These are phyloP conservation scores for Gaeumannomyces tritici DNA, from an alignment of 2,329 filamentous ascomycete genomes.

Conservation along the genomic window DNA sequence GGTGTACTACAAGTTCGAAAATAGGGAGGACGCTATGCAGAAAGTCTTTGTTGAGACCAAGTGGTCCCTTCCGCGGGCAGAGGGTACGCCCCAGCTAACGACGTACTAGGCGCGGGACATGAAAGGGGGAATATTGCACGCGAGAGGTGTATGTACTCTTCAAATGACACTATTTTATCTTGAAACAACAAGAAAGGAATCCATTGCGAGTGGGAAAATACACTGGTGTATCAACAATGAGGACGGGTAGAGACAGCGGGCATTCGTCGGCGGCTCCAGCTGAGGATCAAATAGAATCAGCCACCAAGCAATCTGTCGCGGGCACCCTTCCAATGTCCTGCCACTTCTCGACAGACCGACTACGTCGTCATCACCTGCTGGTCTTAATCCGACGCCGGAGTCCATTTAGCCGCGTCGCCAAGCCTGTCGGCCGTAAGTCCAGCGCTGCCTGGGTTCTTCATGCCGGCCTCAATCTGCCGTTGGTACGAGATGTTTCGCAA, in stretches of 20 bases:
- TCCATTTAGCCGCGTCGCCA: slow-evolving; percentile 22
- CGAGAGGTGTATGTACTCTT: too few relatives aligned
- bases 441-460: slow-evolving; percentile 35
- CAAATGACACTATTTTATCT: too few relatives aligned
- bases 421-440: slow-evolving; percentile 32
- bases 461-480: slow-evolving; percentile 43
- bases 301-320: too few relatives aligned
- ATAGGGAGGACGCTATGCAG: slow-evolving; percentile 60
- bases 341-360: too few relatives aligned
- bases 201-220: too few relatives aligned
- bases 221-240: too few relatives aligned
- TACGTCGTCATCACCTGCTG: not conserved
- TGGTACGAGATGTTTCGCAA: slow-evolving; percentile 46
- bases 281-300: too few relatives aligned
- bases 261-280: too few relatives aligned
- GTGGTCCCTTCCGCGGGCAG: slow-evolving; percentile 38
- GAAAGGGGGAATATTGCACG: too few relatives aligned
- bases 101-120: slow-evolving; percentile 20
- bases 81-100: slow-evolving; percentile 33
- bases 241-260: too few relatives aligned
- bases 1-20: slow-evolving; percentile 54
- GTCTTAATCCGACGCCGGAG: not conserved
- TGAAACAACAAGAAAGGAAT: too few relatives aligned
- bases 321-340: too few relatives aligned
- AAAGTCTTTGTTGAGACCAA: slow-evolving; percentile 64